Conservation (phyloP, 108 stramenopile species). For the Discostella stelligeroides region DNA sequence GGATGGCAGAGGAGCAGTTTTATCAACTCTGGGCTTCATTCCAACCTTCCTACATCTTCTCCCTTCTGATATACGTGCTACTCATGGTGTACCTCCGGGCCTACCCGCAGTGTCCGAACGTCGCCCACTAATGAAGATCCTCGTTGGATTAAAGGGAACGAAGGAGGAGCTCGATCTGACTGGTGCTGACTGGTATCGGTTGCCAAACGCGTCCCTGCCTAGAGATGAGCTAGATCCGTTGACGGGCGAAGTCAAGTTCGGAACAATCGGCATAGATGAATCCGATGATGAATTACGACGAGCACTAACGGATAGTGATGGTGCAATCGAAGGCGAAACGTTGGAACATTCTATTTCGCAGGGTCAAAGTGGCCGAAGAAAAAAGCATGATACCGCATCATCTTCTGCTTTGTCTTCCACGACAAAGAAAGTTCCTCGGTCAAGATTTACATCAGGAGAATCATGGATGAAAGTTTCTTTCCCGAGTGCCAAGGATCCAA, state of each 20-base stretch:
- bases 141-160: conserved; percentile 70
- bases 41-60: conserved; percentile 79
- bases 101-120: conserved; percentile 80
- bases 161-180: conserved; percentile 77
- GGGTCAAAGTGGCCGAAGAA: conserved; percentile 35
- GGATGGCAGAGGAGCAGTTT: conserved; percentile 48
- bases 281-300: conserved; percentile 25
- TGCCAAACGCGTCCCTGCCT: conserved; percentile 75
- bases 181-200: conserved; percentile 84
- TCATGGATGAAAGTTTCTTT: conserved; percentile 91
- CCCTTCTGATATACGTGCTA: conserved; percentile 64
- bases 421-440: conserved; percentile 36
- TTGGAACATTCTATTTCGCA: conserved; percentile 16
- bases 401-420: conserved; percentile 5
- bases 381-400: conserved; percentile 23
- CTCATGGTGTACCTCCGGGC: conserved; percentile 75
- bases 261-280: conserved; percentile 63
- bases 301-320: conserved; percentile 16
- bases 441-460: conserved; percentile 68
- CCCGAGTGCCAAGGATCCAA: conserved; percentile 91
- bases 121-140: conserved; percentile 80
- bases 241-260: conserved; percentile 62
- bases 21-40: conserved; percentile 80
- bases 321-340: conserved; percentile 26
- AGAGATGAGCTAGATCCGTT: conserved; percentile 70